Evolutionary conservation across 345 rosid genomes (phyloP).

Genomic region (Syzygium aqueum): DNA sequence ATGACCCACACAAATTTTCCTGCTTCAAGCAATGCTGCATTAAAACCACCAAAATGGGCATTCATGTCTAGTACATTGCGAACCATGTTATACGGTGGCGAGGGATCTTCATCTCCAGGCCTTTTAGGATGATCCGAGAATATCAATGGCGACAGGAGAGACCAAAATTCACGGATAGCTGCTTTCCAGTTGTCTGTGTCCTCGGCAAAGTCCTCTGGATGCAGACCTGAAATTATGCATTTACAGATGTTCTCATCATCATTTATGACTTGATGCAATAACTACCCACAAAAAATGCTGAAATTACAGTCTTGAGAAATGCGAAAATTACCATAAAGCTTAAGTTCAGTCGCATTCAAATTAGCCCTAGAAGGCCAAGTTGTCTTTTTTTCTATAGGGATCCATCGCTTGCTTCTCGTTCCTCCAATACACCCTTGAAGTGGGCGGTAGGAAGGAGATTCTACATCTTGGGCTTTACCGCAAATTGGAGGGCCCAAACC

Average conservation of each 20-base stretch:
- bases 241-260: background rate
- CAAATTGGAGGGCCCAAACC: conserved; percentile 75
- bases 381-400: conserved; percentile 65
- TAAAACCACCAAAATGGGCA: conserved; percentile 85
- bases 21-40: conserved; percentile 69
- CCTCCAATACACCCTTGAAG: conserved; percentile 85
- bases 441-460: conserved; percentile 84
- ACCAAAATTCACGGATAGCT: conserved; percentile 75
- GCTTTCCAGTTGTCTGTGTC: conserved; percentile 53
- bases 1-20: conserved; percentile 95
- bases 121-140: conserved; percentile 99
- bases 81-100: conserved; percentile 95
- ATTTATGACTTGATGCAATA: background rate
- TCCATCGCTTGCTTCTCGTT: conserved; percentile 77
- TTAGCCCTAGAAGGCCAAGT: conserved; percentile 85
- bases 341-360: conserved; percentile 68
- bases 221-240: conserved; percentile 46
- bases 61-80: conserved; percentile 97
- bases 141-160: conserved; percentile 88
- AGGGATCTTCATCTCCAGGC: conserved; percentile 98
- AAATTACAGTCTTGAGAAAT: background rate
- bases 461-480: conserved; percentile 67
- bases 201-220: conserved; percentile 52
- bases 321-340: conserved; percentile 49
- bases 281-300: background rate